A percentile compares a stretch with the other conserved stretches of the same genome.
These are phyloP conservation scores for Hanseniaspora gamundiae DNA, from an alignment of 1,139 yeast genomes.

Conservation along the genomic window DNA sequence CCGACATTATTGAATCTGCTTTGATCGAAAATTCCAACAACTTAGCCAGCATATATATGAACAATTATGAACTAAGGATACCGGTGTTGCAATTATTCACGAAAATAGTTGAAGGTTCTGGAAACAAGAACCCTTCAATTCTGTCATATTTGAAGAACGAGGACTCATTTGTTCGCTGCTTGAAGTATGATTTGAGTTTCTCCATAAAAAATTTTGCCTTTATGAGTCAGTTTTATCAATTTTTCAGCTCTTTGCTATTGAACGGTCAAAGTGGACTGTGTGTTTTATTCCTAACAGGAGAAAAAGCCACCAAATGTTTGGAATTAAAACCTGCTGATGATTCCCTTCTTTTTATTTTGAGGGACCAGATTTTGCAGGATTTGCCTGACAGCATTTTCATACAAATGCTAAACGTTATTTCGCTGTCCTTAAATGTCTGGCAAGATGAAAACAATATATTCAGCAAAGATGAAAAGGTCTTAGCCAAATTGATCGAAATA, in stretches of 20 bases:
- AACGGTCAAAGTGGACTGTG: conserved; percentile 82
- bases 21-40: conserved; percentile 28
- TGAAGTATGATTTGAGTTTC: not conserved
- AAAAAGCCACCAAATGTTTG: conserved; percentile 4
- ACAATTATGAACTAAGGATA: conserved; percentile 36
- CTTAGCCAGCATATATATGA: conserved; percentile 49
- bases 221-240: conserved; percentile 50
- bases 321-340: conserved; percentile 9
- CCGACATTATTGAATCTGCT: not conserved
- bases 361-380: conserved; percentile 46
- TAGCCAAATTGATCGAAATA: not conserved
- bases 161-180: conserved; percentile 22
- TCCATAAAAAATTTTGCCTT: not conserved
- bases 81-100: conserved; percentile 48
- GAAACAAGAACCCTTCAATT: conserved; percentile 53
- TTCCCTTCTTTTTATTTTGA: conserved; percentile 45
- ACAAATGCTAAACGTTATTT: conserved; percentile 17
- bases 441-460: conserved; percentile 8
- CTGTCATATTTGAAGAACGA: conserved; percentile 66
- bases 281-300: conserved; percentile 41
- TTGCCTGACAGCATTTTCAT: conserved; percentile 28
- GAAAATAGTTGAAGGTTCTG: conserved; percentile 32
- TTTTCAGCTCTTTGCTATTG: conserved; percentile 64
- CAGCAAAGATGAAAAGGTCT: not conserved
- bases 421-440: conserved; percentile 26